A percentile compares a stretch with the other conserved stretches of the same genome.
These are phyloP conservation scores for Plasmodium blacklocki DNA, from an alignment of 169 alveolate species.

Conservation along the genomic window DNA sequence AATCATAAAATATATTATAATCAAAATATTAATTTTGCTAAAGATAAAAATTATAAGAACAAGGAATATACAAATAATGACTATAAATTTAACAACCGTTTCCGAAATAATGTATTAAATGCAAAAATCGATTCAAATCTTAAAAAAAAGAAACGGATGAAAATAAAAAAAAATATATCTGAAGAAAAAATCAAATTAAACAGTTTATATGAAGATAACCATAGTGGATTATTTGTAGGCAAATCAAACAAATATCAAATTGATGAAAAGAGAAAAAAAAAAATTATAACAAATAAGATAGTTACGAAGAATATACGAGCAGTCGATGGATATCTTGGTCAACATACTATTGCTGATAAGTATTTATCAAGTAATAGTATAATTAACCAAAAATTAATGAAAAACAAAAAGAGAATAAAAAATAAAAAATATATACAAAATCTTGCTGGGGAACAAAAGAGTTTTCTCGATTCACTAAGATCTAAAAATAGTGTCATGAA, in stretches of 20 bases:
- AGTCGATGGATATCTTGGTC: not conserved
- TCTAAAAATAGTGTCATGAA: no score
- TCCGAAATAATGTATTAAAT: conserved; percentile 21
- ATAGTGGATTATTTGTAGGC: conserved; percentile 1
- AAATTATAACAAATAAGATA: conserved; percentile 12
- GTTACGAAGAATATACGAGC: not conserved
- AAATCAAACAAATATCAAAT: conserved; percentile 3
- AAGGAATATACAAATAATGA: not conserved
- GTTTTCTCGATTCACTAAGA: not conserved
- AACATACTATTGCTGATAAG: not conserved
- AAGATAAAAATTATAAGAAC: not conserved
- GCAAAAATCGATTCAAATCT: conserved; percentile 25
- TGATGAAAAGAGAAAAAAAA: conserved; percentile 3
- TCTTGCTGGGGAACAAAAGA: not conserved
- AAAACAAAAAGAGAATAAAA: conserved; percentile 6
- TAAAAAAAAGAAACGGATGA: not conserved
- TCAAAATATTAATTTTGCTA: not conserved
- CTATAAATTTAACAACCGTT: not conserved
- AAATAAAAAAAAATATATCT: conserved; percentile 9
- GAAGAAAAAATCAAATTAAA: conserved; percentile 26
- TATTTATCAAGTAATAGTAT: conserved; percentile 2
- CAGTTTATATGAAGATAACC: conserved; percentile 12
- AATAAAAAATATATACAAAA: not conserved
- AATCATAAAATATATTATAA: no score
- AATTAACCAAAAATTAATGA: not conserved